Conservation (phyloP, 495 filamentous ascomycete species). For the Lepidopterella palustris region DNA sequence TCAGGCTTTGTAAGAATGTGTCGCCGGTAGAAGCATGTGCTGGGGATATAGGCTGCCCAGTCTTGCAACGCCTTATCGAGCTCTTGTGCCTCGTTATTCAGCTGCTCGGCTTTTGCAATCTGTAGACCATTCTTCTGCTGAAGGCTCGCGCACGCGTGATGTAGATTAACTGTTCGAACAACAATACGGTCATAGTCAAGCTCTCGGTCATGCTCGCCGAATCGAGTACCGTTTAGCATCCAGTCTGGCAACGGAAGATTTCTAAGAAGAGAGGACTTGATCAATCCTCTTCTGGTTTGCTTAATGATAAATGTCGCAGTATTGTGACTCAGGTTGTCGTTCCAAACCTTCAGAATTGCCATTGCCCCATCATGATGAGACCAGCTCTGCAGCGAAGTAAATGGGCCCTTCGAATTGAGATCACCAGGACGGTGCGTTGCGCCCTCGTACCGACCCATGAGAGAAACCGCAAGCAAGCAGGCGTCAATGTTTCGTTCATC, state of each 20-base stretch:
- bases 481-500: constrained; percentile 21
- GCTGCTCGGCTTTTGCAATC: constrained; percentile 4
- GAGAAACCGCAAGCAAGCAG: constrained; percentile 28
- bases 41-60: constrained; percentile 17
- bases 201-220: background rate
- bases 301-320: background rate
- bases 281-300: background rate
- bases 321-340: background rate
- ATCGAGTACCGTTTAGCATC: background rate
- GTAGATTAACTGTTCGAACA: background rate
- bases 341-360: background rate
- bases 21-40: constrained; percentile 3
- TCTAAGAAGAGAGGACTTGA: background rate
- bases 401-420: background rate
- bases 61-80: constrained; percentile 19
- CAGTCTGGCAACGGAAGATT: background rate
- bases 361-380: background rate
- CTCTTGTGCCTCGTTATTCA: constrained; percentile 15
- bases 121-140: too few relatives aligned
- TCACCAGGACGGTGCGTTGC: constrained; percentile 8
- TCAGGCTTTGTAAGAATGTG: background rate
- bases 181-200: background rate
- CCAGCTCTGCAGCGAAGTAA: background rate
- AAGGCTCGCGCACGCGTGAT: too few relatives aligned
- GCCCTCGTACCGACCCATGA: constrained; percentile 34